Evolutionary conservation across 345 rosid species (phyloP).

Genomic region (Hypericum perforatum): DNA sequence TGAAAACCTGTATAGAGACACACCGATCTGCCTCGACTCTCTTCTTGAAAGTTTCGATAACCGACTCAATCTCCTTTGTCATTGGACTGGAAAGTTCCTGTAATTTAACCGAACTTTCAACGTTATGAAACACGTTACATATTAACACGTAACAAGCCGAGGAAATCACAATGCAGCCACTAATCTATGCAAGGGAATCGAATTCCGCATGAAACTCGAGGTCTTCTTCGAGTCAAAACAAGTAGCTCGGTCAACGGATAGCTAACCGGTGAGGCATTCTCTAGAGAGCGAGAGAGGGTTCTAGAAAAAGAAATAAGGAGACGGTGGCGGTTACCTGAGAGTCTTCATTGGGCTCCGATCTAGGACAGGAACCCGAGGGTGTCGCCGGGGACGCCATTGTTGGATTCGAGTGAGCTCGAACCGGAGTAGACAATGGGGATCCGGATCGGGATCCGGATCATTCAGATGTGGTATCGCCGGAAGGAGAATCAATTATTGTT

Average conservation of each 20-base stretch:
- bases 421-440: conserved; percentile 22
- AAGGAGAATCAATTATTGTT: background rate
- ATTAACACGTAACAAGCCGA: too few species aligned
- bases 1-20: conserved; percentile 49
- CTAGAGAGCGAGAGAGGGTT: too few species aligned
- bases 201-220: too few species aligned
- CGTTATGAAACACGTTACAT: too few species aligned
- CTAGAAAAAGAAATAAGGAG: too few species aligned
- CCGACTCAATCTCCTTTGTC: conserved; percentile 35
- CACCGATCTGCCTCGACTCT: conserved; percentile 56
- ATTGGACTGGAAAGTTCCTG: conserved; percentile 13
- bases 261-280: too few species aligned
- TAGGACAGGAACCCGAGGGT: conserved; percentile 43
- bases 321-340: conserved; percentile 14
- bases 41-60: conserved; percentile 57
- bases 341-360: conserved; percentile 44
- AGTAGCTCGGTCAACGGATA: too few species aligned
- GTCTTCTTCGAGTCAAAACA: too few species aligned
- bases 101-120: background rate
- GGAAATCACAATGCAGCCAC: too few species aligned
- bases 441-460: conserved; percentile 38
- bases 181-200: too few species aligned
- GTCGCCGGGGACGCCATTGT: conserved; percentile 49
- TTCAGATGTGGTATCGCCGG: conserved; percentile 22
- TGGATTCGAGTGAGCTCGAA: conserved; percentile 12